Percentiles rank a stretch among this genome's conserved stretches.
These are phyloP conservation scores for Tuber brumale DNA, from an alignment of 495 filamentous ascomycete genomes.

Conservation along the genomic window DNA sequence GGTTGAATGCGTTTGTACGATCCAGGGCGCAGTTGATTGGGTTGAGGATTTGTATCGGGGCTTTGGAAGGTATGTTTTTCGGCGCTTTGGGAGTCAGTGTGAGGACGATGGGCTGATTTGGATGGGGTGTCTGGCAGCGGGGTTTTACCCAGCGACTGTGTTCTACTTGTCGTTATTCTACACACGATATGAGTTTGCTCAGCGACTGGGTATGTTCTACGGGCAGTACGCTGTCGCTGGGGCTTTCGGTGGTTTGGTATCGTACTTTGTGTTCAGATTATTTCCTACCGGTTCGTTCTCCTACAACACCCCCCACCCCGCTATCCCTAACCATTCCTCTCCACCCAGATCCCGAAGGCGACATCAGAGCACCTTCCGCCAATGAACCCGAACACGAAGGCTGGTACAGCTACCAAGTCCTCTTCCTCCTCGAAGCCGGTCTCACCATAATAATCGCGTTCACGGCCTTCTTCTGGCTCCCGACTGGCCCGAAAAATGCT, in stretches of 20 bases:
- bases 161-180: constrained; percentile 54
- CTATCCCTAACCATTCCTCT: not conserved
- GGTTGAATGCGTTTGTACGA: constrained; percentile 43
- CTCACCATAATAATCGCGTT: constrained; percentile 49
- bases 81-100: constrained; percentile 20
- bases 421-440: constrained; percentile 54
- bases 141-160: constrained; percentile 52
- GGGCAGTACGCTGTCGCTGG: constrained; percentile 55
- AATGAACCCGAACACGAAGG: constrained; percentile 38
- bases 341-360: constrained; percentile 18
- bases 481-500: constrained; percentile 48
- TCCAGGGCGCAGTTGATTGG: constrained; percentile 44
- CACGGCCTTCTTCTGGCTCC: constrained; percentile 50
- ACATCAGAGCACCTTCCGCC: constrained; percentile 11
- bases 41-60: constrained; percentile 46
- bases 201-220: constrained; percentile 52
- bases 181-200: constrained; percentile 51
- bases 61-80: constrained; percentile 37
- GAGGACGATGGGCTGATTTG: constrained; percentile 16
- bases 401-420: constrained; percentile 51
- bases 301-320: not conserved
- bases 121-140: constrained; percentile 42
- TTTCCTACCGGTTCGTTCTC: constrained; percentile 17
- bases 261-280: constrained; percentile 44
- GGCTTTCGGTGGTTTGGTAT: constrained; percentile 51